phyloP scores from a whole-genome alignment of 805 yeast genomes.

The Metschnikowia amazonensis region DNA sequence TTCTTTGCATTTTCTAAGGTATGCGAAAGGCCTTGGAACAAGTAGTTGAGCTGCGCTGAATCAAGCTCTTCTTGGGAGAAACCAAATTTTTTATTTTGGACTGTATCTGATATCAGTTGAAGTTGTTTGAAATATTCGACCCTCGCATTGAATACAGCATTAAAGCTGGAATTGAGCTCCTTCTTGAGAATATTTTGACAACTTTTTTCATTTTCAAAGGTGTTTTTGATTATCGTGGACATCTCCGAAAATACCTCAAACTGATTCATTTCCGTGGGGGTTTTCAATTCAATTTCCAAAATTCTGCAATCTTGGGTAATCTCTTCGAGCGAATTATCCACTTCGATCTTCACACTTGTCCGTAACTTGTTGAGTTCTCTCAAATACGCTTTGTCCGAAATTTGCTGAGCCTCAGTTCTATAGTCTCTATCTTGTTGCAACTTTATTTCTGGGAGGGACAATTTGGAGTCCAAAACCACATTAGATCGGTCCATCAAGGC shows the following conservation, averaged over 20 bases:
- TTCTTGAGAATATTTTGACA: conserved; percentile 39
- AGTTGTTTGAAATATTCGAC: conserved; percentile 79
- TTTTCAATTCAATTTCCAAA: conserved; percentile 22
- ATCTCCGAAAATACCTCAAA: conserved; percentile 20
- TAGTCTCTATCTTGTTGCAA: conserved; percentile 17
- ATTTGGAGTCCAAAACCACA: conserved; percentile 9
- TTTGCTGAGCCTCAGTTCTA: conserved; percentile 22
- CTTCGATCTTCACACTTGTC: conserved; percentile 26
- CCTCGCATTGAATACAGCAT: conserved; percentile 72
- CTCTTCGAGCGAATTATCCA: conserved; percentile 34
- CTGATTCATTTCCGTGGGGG: conserved; percentile 18
- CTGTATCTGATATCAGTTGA: conserved; percentile 83
- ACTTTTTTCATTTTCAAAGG: conserved; percentile 43
- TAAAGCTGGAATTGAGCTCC: conserved; percentile 49
- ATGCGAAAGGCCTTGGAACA: conserved; percentile 7
- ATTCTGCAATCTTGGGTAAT: conserved; percentile 19
- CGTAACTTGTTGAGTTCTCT: conserved; percentile 20
- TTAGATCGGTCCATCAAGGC: conserved; percentile 37
- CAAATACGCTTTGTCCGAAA: conserved; percentile 26
- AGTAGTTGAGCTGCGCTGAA: conserved; percentile 2
- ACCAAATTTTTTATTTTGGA: conserved; percentile 32
- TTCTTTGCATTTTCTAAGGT: conserved; percentile 9
- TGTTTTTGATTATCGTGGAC: conserved; percentile 22
- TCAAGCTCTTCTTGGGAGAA: conserved; percentile 11
- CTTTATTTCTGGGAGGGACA: conserved; percentile 8